phyloP scores from a whole-genome alignment of 768 basidiomycete species.

The Serendipita sp. region DNA sequence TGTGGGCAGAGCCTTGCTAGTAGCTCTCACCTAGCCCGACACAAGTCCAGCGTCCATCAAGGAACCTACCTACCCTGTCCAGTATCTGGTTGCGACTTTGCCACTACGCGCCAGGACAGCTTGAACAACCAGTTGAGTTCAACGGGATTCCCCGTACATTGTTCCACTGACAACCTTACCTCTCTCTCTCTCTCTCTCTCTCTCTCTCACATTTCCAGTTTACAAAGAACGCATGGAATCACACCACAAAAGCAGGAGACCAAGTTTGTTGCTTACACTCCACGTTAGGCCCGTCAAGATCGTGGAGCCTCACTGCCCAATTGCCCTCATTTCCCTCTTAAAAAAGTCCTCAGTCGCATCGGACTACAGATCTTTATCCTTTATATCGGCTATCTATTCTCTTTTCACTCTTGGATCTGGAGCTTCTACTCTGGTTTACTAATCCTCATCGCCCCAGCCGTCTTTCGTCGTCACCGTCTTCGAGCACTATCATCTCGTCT shows the following conservation, averaged over 20 bases:
- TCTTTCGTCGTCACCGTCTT: too few relatives aligned
- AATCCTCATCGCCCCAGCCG: too few relatives aligned
- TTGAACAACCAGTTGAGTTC: conserved; percentile 2
- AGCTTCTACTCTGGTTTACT: too few relatives aligned
- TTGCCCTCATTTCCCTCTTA: too few relatives aligned
- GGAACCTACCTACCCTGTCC: not conserved
- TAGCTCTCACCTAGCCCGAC: not conserved
- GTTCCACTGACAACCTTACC: not conserved
- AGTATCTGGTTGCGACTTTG: not conserved
- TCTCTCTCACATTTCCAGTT: not conserved
- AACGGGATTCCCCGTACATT: not conserved
- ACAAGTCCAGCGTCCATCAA: not conserved
- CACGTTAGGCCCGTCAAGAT: not conserved
- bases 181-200: not conserved
- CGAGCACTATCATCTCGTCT: too few relatives aligned
- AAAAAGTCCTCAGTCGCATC: too few relatives aligned
- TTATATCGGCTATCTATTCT: too few relatives aligned
- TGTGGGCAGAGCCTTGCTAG: not conserved
- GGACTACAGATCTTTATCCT: too few relatives aligned
- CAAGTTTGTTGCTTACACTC: not conserved
- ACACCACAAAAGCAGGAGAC: not conserved
- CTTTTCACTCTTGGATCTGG: too few relatives aligned
- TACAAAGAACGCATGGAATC: not conserved
- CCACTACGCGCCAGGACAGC: not conserved
- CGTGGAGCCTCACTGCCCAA: too few relatives aligned